Percentiles rank a stretch among this genome's conserved stretches.
phyloP scores from a whole-genome alignment of 306 rosid genomes.

The Cucurbita pepo region DNA sequence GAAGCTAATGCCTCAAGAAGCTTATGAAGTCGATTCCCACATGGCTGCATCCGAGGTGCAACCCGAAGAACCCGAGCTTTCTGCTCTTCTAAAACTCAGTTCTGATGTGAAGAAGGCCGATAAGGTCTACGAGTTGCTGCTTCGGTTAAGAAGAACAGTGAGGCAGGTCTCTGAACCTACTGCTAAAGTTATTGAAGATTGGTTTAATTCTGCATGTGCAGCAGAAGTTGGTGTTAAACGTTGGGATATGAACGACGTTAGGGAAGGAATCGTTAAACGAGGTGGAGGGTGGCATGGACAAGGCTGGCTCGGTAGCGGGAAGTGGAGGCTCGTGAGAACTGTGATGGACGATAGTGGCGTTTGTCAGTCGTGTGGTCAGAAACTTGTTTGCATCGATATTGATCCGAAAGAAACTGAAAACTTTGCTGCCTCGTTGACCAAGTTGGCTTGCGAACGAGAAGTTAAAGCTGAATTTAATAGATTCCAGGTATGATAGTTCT shows the following conservation, averaged over 20 bases:
- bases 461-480: constrained; percentile 28
- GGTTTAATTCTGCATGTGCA: constrained; percentile 57
- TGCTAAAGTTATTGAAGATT: constrained; percentile 38
- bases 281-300: constrained; percentile 99
- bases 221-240: constrained; percentile 26
- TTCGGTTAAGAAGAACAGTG: constrained; percentile 41
- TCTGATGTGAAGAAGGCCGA: constrained; percentile 21
- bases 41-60: constrained; percentile 43
- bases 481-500: constrained; percentile 46
- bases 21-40: constrained; percentile 56
- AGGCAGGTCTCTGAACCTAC: constrained; percentile 73
- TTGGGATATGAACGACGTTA: constrained; percentile 47
- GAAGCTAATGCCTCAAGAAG: constrained; percentile 54
- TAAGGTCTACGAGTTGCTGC: constrained; percentile 70
- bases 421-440: constrained; percentile 54
- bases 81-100: constrained; percentile 55
- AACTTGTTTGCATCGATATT: constrained; percentile 78
- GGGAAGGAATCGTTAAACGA: constrained; percentile 36
- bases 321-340: constrained; percentile 60
- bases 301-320: constrained; percentile 89
- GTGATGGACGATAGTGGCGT: constrained; percentile 36
- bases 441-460: constrained; percentile 55
- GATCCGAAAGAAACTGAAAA: constrained; percentile 66
- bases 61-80: constrained; percentile 64
- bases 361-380: constrained; percentile 46